Base-by-base conservation (phyloP, 768 basidiomycete genomes). In the Lactarius pseudohatsudake region DNA sequence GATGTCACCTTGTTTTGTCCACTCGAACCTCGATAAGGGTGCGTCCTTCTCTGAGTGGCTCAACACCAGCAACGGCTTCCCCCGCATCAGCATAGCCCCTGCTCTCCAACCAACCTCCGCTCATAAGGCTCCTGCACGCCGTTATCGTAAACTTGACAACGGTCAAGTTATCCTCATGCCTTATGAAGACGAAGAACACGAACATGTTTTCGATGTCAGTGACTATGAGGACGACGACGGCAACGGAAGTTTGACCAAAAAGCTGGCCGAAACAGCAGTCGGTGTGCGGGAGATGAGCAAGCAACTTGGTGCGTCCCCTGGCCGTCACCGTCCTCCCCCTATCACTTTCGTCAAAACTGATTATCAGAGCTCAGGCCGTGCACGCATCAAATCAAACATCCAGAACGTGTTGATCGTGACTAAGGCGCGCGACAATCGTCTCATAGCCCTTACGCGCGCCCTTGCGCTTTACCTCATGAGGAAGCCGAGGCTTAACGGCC, bases 201-300 rank as follows among this genome's bases (percentile, higher is more conserved):
- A 71, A 20, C 62, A 66, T 43, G 61, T 55, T 64, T 76, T 63
- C 74, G 74, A 67, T 77, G 80, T 62, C 43, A 75, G 69, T 57
- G 72, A 70, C 36, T 87, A 89, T 34, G 88, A 91, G 28, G 88
- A 87, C 55, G 86, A 85, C 68, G 85, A 84, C 0, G 84, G 85
- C 53, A 95, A 88, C 1, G 84, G 85, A 53, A 96, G 89, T 74
- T 77, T 98, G 72, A 98, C 97, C 7, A 89, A 85, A 74, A 93
- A 95, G 71, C 82, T 99, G 16, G 97, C 96, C 9, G 96, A 96
- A 79, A 99, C 97, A 22, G 97, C 97, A 20, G 92, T 94, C 15
- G 91, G 94, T 45, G 97, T 99, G 13, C 85, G 97, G 57, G 97
- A 99, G 78, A 96, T 98, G 94, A 96, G 94, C 85, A 96, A 96